phyloP scores from a whole-genome alignment of 495 filamentous ascomycete species.

The Barbatosphaeria neglecta region DNA sequence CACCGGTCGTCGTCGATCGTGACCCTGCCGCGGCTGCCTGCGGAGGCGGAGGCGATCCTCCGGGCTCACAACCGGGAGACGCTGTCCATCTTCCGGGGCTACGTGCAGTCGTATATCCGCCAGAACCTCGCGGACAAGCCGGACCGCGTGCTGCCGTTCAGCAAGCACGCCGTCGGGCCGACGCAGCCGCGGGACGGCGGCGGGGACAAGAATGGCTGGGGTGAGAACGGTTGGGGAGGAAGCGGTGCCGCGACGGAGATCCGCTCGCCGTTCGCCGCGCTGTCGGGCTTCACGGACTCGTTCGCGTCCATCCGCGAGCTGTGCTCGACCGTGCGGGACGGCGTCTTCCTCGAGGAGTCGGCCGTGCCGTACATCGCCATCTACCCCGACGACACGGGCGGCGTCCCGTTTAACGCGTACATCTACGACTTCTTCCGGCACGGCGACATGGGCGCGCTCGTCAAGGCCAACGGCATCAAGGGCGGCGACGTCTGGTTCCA shows the following conservation, averaged over 20 bases:
- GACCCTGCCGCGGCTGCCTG: constrained; percentile 51
- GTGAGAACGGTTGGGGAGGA: too few relatives aligned
- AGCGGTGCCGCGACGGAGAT: constrained; percentile 15
- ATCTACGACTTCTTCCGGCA: constrained; percentile 67
- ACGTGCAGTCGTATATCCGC: constrained; percentile 54
- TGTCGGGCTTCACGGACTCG: constrained; percentile 53
- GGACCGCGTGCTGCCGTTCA: constrained; percentile 49
- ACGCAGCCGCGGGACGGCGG: neutral
- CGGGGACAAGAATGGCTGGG: neutral
- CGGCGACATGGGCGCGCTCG: constrained; percentile 44
- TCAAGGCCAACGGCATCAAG: constrained; percentile 48
- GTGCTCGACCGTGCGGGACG: constrained; percentile 46
- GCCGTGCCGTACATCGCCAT: constrained; percentile 55
- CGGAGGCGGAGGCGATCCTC: constrained; percentile 40
- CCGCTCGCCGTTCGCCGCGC: constrained; percentile 55
- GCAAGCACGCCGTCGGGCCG: constrained; percentile 12
- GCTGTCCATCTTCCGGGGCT: constrained; percentile 49
- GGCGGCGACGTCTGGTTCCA: constrained; percentile 54
- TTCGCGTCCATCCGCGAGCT: constrained; percentile 54
- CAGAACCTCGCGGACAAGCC: constrained; percentile 41
- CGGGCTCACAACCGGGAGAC: constrained; percentile 50
- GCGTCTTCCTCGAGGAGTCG: constrained; percentile 60
- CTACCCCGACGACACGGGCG: constrained; percentile 35
- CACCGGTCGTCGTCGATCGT: constrained; percentile 47
- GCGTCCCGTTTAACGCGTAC: constrained; percentile 53